Conservation (phyloP, 2,329 filamentous ascomycete species). For the Calonectria ilicicola region DNA sequence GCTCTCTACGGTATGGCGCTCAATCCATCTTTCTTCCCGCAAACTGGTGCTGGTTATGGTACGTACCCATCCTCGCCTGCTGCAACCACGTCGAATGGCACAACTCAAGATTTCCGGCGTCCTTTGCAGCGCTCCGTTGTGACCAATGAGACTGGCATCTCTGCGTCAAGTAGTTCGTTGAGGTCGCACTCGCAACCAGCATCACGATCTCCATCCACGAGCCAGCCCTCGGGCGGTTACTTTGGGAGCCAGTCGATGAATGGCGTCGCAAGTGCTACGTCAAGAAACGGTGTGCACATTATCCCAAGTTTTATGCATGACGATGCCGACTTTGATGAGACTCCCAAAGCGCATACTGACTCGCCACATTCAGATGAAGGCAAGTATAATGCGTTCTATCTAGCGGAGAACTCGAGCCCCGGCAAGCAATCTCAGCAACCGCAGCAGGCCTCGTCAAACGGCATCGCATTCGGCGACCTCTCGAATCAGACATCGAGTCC, state of each 20-base stretch:
- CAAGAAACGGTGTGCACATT: conserved; percentile 57
- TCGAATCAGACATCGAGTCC: conserved; percentile 50
- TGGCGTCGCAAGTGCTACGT: conserved; percentile 49
- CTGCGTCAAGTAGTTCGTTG: conserved; percentile 65
- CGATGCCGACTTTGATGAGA: conserved; percentile 63
- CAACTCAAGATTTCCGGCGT: conserved; percentile 66
- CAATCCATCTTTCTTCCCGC: conserved; percentile 61
- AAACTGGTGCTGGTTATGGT: conserved; percentile 56
- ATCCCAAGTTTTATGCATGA: conserved; percentile 70
- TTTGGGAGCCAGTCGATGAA: conserved; percentile 50
- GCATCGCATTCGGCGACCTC: conserved; percentile 62
- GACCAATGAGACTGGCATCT: conserved; percentile 60
- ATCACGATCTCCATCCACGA: conserved; percentile 56
- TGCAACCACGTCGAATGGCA: conserved; percentile 50
- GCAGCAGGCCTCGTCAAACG: conserved; percentile 47
- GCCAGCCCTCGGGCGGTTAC: conserved; percentile 39
- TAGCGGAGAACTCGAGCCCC: conserved; percentile 44
- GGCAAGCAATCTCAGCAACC: conserved; percentile 38
- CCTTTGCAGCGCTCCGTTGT: conserved; percentile 66
- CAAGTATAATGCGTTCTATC: conserved; percentile 42
- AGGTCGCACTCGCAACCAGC: conserved; percentile 77
- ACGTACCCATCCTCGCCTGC: conserved; percentile 70
- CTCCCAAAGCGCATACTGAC: conserved; percentile 54
- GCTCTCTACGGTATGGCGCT: conserved; percentile 59
- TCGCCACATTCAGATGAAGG: conserved; percentile 63